phyloP scores from a whole-genome alignment of 2,329 filamentous ascomycete genomes.

The Aspergillus niger region DNA sequence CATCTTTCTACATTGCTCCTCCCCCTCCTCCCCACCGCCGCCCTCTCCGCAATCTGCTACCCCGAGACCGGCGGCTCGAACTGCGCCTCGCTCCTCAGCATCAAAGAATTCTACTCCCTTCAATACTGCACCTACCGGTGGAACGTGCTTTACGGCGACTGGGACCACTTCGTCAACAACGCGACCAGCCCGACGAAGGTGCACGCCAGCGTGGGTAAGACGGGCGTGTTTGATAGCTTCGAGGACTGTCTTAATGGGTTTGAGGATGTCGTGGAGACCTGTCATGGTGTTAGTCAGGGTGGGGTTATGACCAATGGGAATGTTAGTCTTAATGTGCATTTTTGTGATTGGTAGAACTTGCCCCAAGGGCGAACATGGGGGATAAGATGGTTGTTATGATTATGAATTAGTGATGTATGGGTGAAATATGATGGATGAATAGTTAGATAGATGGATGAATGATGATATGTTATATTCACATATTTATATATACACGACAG shows the following conservation, averaged over 20 bases:
- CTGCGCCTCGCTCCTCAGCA: background rate
- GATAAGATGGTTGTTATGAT: background rate
- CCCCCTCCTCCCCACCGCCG: background rate
- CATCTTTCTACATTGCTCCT: background rate
- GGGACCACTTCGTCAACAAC: constrained; percentile 2
- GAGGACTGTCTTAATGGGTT: constrained; percentile 8
- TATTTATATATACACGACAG: too few relatives aligned
- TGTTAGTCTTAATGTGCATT: background rate
- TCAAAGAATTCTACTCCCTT: constrained; percentile 4
- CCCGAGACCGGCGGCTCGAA: background rate
- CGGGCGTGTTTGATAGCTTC: background rate
- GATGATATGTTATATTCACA: background rate
- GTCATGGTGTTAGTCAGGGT: background rate
- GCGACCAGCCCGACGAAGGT: background rate
- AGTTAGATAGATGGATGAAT: background rate
- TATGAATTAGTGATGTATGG: background rate
- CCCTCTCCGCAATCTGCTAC: constrained; percentile 1
- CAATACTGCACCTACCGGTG: constrained; percentile 6
- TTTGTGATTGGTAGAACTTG: background rate
- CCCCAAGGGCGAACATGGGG: too few relatives aligned
- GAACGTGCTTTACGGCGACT: constrained; percentile 6
- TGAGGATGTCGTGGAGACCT: background rate
- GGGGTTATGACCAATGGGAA: background rate
- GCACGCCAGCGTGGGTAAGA: background rate
- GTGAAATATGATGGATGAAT: too few relatives aligned